Evolutionary conservation across 2,329 filamentous ascomycete genomes (phyloP).

Genomic region (Stenocarpella maydis): DNA sequence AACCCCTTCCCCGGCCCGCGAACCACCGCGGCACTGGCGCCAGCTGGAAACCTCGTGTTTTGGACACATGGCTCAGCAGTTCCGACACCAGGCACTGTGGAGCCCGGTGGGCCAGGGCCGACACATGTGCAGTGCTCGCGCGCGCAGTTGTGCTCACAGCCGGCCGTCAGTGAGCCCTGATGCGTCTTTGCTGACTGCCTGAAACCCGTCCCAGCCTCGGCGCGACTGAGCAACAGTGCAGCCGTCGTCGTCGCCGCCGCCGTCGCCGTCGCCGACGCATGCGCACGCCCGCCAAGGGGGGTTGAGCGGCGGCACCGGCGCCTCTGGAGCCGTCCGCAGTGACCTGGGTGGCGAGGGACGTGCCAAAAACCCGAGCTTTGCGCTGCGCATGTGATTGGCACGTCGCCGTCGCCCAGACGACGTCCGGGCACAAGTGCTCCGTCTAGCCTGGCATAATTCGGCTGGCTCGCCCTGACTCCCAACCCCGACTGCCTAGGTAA

Average conservation of each 20-base stretch:
- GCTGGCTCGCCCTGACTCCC: neutral
- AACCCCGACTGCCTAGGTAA: neutral
- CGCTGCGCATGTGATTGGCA: conserved; percentile 19
- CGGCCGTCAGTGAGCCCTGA: neutral
- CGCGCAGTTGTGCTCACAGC: neutral
- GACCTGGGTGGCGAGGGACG: conserved; percentile 15
- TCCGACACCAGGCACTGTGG: conserved; percentile 14
- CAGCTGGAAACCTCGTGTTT: conserved; percentile 25
- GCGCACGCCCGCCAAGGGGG: neutral
- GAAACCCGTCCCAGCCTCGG: conserved; percentile 5
- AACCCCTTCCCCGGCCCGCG: conserved; percentile 9
- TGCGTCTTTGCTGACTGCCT: no score
- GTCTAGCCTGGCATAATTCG: neutral
- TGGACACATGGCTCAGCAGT: conserved; percentile 15
- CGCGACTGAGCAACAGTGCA: neutral
- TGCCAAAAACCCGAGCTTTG: conserved; percentile 15
- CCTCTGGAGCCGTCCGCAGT: conserved; percentile 6
- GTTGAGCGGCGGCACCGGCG: neutral
- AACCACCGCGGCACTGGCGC: conserved; percentile 21
- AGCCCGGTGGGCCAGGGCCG: conserved; percentile 10
- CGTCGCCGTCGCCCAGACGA: neutral
- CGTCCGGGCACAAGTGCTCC: conserved; percentile 4
- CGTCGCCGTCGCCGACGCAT: conserved; percentile 2
- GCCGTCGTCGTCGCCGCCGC: neutral
- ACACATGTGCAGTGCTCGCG: neutral